Base-by-base conservation (phyloP, 305 asterid species). In the Plantago rigida region DNA sequence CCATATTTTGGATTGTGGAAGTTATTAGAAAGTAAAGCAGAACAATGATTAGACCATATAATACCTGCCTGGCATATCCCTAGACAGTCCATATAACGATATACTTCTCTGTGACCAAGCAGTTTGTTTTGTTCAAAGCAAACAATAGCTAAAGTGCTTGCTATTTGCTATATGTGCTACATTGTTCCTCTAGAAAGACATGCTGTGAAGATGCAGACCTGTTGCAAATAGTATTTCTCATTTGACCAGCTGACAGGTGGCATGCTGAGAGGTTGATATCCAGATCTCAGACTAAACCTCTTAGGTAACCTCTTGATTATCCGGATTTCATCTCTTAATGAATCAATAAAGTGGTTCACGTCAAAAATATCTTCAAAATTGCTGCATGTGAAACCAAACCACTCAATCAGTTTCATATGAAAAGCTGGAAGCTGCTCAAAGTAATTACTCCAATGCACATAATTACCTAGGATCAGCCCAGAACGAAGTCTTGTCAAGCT, bases 161-260 rank as follows among this genome's bases (percentile, higher is more conserved):
- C 14, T 58, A 19, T 19, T 14, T 22, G 22, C 53, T n/a, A 48
- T n/a, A 48, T 9, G 6, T 0, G 15, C 15, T 5, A 48, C 8
- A 13, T 4, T 48, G 11, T 48, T 57, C 29, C 31, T 41, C 5
- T 8, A 10, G 12, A 65, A 36, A 41, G 47, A 14, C 53, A 26
- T 36, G 24, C 28, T 29, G 54, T 47, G 64, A 52, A 39, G 9
- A 66, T 29, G 60, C 71, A 50, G 46, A 89, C 98, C 96, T 92
- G 94, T 66, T 87, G 79, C 84, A 89, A 70, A 77, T 93, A 93
- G 82, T 93, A 93, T 54, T 89, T 86, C 68, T 93, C 99, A 69
- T 75, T 87, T 42, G 99, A 93, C 97, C 99, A 93, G 83, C 99
- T 93, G 67, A 89, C 84, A 58, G 99, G 99, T 69, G 96, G 88